Conservation (phyloP, 169 alveolate genomes). For the Perkinsus chesapeaki region DNA sequence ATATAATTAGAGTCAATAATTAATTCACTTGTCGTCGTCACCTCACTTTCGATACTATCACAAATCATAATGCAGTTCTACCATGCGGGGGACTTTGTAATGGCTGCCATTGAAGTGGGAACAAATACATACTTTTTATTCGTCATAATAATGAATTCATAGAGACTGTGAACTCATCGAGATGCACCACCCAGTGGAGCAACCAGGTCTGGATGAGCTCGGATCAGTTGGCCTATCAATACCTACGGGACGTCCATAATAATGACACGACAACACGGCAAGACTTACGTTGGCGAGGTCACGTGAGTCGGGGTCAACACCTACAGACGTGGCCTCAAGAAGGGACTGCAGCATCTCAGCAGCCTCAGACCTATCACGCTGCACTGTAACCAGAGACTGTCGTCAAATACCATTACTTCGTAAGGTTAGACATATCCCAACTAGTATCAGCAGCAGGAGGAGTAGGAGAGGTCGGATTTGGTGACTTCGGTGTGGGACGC, state of each 20-base stretch:
- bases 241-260: not conserved
- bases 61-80: too few species aligned
- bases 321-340: not conserved
- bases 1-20: not conserved
- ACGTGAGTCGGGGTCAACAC: not conserved
- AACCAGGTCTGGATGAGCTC: not conserved
- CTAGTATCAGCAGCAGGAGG: not conserved
- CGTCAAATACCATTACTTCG: not conserved
- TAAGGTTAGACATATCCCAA: not conserved
- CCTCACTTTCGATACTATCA: too few species aligned
- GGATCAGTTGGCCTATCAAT: not conserved
- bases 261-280: not conserved
- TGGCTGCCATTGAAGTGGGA: too few species aligned
- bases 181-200: not conserved
- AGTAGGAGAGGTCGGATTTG: not conserved
- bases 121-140: too few species aligned
- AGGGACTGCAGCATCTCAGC: not conserved
- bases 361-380: not conserved
- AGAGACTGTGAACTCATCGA: not conserved
- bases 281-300: not conserved
- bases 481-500: not conserved
- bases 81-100: too few species aligned
- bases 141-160: not conserved
- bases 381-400: too few species aligned
- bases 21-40: too few species aligned